Conservation (phyloP, 495 filamentous ascomycete species). For the Aspergillus leporis region DNA sequence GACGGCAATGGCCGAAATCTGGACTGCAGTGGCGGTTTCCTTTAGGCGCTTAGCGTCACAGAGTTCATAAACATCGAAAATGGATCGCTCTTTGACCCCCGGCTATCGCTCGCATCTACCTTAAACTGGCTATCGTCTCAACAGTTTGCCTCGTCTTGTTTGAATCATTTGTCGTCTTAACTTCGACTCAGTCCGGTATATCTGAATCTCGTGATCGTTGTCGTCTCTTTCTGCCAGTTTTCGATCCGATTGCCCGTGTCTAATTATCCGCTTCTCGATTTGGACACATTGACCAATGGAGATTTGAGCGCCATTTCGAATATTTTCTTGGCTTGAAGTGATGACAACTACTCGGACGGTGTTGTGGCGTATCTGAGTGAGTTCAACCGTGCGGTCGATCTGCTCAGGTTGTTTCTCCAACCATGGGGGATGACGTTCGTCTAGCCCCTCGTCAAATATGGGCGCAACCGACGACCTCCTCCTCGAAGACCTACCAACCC, state of each 20-base stretch:
- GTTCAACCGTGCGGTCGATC: constrained; percentile 23
- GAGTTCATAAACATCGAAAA: constrained; percentile 1
- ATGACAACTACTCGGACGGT: constrained; percentile 13
- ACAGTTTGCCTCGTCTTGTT: not conserved
- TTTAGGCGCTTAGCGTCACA: not conserved
- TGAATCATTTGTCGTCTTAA: not conserved
- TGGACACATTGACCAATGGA: constrained; percentile 12
- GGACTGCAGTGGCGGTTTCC: constrained; percentile 17
- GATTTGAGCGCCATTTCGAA: constrained; percentile 8
- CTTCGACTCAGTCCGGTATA: not conserved
- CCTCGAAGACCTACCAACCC: constrained; percentile 35
- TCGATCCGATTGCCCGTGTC: not conserved
- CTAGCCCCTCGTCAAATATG: constrained; percentile 53
- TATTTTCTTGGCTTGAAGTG: constrained; percentile 4
- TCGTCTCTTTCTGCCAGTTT: not conserved
- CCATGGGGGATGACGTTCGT: constrained; percentile 40
- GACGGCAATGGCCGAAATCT: constrained; percentile 15
- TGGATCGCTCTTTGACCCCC: not conserved
- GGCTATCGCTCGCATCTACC: not conserved
- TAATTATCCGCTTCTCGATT: not conserved
- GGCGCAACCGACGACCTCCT: constrained; percentile 49
- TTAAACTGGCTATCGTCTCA: not conserved
- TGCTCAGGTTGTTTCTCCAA: constrained; percentile 23
- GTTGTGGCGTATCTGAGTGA: constrained; percentile 26
- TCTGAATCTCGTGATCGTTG: not conserved